Evolutionary conservation across 108 stramenopile species (phyloP).

Genomic region (Cylindrotheca fusiformis): DNA sequence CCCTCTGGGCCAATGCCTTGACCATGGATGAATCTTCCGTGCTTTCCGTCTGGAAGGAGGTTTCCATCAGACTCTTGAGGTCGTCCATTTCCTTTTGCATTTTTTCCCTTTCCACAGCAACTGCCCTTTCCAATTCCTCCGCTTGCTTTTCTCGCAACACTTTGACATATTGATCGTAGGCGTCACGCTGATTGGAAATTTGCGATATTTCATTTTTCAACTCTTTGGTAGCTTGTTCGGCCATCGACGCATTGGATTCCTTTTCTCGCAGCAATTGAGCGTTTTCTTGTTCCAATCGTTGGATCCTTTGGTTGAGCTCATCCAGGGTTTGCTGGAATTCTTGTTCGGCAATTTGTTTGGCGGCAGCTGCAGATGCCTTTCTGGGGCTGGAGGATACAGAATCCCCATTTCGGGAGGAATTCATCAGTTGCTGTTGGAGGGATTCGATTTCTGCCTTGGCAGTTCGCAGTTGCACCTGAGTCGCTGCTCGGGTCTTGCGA

Average conservation of each 20-base stretch:
- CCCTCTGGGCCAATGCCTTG: not conserved
- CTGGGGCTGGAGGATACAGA: not conserved
- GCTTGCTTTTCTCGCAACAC: not conserved
- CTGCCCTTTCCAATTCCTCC: not conserved
- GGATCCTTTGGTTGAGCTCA: not conserved
- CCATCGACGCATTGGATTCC: not conserved
- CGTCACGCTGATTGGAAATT: not conserved
- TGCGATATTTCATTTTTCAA: not conserved
- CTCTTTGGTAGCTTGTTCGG: not conserved
- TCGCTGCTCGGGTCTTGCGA: not conserved
- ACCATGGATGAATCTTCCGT: not conserved
- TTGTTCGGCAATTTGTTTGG: too few species aligned
- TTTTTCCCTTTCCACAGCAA: not conserved
- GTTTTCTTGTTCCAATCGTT: not conserved
- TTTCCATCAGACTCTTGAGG: not conserved
- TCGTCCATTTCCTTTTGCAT: not conserved
- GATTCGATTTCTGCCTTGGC: slow-evolving; percentile 4
- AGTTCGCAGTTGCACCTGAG: slow-evolving; percentile 1
- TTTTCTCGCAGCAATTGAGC: not conserved
- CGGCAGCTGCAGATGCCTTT: too few species aligned
- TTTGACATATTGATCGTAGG: not conserved
- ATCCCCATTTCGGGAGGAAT: not conserved
- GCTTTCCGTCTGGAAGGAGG: not conserved
- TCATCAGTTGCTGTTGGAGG: slow-evolving; percentile 5
- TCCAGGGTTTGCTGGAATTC: not conserved